These are phyloP conservation scores for Perkinsus olseni DNA, from an alignment of 169 alveolate genomes.

Conservation along the genomic window DNA sequence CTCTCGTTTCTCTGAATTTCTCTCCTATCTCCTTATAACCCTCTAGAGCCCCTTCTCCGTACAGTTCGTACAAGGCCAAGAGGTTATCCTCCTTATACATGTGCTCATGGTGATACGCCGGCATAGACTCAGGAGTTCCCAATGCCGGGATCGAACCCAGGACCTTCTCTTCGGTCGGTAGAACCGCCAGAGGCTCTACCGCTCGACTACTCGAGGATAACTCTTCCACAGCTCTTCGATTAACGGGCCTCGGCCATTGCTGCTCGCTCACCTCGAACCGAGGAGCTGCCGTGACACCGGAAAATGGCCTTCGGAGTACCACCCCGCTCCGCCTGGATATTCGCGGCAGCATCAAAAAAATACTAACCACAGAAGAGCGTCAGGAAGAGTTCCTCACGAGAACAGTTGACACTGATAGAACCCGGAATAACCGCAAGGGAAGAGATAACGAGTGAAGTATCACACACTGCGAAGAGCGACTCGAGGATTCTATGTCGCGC, in stretches of 20 bases:
- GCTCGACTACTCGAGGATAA: neutral
- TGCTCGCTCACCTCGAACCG: neutral
- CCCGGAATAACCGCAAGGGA: too few species aligned
- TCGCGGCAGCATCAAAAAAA: neutral
- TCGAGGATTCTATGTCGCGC: too few species aligned
- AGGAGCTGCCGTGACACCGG: neutral
- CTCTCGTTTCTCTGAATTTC: neutral
- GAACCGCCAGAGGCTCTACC: neutral
- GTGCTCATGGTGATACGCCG: neutral
- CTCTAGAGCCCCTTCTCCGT: neutral
- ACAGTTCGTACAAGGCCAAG: neutral
- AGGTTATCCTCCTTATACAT: neutral
- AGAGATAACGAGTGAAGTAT: too few species aligned
- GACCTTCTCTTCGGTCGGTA: neutral
- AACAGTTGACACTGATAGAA: too few species aligned
- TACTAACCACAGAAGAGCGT: too few species aligned
- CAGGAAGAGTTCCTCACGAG: too few species aligned
- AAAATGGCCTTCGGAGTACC: neutral
- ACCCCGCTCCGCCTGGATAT: neutral
- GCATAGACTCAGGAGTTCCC: neutral
- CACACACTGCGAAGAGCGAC: too few species aligned
- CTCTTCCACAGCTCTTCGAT: neutral
- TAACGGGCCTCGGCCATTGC: neutral
- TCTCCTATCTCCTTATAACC: neutral
- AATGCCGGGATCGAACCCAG: neutral